Percentiles rank a stretch among this genome's conserved stretches.
These are phyloP conservation scores for Sporothrix pseudoabietina DNA, from an alignment of 2,329 filamentous ascomycete species.

Conservation along the genomic window DNA sequence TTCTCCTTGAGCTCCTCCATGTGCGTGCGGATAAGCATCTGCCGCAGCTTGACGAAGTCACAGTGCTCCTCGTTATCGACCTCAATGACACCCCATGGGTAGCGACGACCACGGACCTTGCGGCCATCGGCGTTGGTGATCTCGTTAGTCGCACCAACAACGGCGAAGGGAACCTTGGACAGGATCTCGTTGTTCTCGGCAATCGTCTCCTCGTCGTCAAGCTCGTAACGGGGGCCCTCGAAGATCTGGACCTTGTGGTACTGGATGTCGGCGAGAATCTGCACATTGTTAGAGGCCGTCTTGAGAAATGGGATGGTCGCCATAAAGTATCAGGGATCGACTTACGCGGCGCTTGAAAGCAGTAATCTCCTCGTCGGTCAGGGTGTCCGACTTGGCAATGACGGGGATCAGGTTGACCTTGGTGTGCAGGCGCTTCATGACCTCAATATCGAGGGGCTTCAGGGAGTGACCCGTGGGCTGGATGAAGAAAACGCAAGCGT, in stretches of 20 bases:
- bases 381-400: constrained; percentile 96
- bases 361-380: constrained; percentile 94
- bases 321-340: constrained; percentile 45
- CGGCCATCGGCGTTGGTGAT: constrained; percentile 89
- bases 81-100: constrained; percentile 98
- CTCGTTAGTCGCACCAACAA: constrained; percentile 95
- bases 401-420: constrained; percentile 99
- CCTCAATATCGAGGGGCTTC: constrained; percentile 98
- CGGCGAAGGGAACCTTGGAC: constrained; percentile 98
- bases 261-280: constrained; percentile 97
- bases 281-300: constrained; percentile 28
- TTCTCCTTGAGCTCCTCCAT: constrained; percentile 99
- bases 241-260: constrained; percentile 99
- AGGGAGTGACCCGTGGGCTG: constrained; percentile 97
- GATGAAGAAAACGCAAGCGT: constrained; percentile 99
- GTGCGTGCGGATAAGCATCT: constrained; percentile 99
- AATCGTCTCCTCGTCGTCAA: constrained; percentile 99
- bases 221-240: constrained; percentile 95
- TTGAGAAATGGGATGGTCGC: no score
- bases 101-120: constrained; percentile 92
- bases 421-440: constrained; percentile 98
- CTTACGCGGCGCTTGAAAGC: constrained; percentile 95
- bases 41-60: constrained; percentile 98
- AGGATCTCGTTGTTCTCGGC: constrained; percentile 99
- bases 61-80: constrained; percentile 99